These are phyloP conservation scores for Cicer pinnatifidum DNA, from an alignment of 306 rosid species.

Conservation along the genomic window DNA sequence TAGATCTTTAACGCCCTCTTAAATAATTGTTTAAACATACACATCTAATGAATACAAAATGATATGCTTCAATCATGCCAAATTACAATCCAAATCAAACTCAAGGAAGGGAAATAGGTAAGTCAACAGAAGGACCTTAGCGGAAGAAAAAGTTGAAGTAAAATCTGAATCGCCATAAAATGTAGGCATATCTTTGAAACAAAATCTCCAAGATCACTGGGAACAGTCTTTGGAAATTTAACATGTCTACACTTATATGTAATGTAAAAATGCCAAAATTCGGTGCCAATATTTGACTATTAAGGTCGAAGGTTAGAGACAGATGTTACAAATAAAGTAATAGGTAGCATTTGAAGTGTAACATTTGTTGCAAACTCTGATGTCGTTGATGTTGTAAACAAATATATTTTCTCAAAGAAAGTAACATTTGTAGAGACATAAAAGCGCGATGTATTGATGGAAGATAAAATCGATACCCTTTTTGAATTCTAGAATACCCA, in stretches of 20 bases:
- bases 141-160: no score
- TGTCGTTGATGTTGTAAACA: not conserved
- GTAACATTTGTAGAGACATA: not conserved
- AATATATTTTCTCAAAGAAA: not conserved
- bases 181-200: no score
- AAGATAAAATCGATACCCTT: no score
- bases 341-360: not conserved
- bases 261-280: not conserved
- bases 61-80: not conserved
- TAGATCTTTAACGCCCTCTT: not conserved
- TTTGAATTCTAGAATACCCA: no score
- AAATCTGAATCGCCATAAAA: no score
- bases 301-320: not conserved
- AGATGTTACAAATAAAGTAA: not conserved
- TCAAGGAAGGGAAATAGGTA: not conserved
- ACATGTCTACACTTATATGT: not conserved
- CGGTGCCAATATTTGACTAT: not conserved
- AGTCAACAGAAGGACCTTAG: no score
- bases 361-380: no score
- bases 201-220: no score
- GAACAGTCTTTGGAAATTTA: no score
- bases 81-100: not conserved
- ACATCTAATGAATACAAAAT: not conserved
- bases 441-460: no score
- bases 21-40: not conserved